These are phyloP conservation scores for Claviceps pusilla DNA, from an alignment of 2,329 filamentous ascomycete genomes.

Conservation along the genomic window DNA sequence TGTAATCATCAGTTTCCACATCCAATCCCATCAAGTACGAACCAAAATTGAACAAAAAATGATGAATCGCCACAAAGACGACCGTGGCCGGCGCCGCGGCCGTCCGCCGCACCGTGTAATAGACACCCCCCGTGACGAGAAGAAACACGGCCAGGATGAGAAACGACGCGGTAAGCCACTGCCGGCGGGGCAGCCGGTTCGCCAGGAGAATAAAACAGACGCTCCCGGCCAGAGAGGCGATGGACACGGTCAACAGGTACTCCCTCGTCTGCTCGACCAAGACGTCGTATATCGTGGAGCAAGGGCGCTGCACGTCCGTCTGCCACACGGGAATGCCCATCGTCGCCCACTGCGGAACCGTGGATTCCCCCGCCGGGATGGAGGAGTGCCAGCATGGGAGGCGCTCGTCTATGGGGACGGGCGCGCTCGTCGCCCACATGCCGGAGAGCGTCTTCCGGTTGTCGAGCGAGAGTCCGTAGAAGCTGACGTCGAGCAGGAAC, in stretches of 20 bases:
- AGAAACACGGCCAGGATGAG: conserved; percentile 31
- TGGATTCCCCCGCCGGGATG: conserved; percentile 26
- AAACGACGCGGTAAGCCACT: conserved; percentile 36
- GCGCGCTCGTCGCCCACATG: conserved; percentile 23
- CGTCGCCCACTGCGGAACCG: conserved; percentile 25
- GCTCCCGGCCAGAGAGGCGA: conserved; percentile 36
- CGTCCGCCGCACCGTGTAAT: conserved; percentile 30
- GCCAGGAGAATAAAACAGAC: conserved; percentile 32
- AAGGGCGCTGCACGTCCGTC: conserved; percentile 32
- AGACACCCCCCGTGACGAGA: conserved; percentile 33
- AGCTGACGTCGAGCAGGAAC: conserved; percentile 39
- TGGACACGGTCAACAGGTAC: conserved; percentile 35
- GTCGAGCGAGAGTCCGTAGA: conserved; percentile 37
- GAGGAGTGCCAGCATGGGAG: conserved; percentile 34
- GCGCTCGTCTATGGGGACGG: conserved; percentile 19
- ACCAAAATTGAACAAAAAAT: conserved; percentile 43
- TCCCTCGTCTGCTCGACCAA: conserved; percentile 37
- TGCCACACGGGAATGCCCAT: conserved; percentile 32
- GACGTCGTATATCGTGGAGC: conserved; percentile 37
- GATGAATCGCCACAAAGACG: conserved; percentile 35
- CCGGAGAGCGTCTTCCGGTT: conserved; percentile 23
- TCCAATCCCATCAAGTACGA: conserved; percentile 4
- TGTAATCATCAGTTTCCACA: no score
- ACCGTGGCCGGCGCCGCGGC: conserved; percentile 30
- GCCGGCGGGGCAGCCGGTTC: conserved; percentile 31